Conservation (phyloP, 371 early-diverging fungal genomes). For the Lichtheimia hyalospora region DNA sequence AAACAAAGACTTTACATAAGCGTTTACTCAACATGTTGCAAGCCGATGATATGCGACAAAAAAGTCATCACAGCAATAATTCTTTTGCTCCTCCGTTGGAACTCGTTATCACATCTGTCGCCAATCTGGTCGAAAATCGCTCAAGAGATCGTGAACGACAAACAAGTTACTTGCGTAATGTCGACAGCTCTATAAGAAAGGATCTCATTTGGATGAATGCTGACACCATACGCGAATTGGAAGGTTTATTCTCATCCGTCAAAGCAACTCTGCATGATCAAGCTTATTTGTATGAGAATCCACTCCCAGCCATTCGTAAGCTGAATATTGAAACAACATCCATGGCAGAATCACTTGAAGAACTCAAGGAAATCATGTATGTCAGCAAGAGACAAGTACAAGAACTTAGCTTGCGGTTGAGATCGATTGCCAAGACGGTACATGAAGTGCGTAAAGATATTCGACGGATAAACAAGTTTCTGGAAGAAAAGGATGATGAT, state of each 20-base stretch:
- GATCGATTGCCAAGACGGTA: conserved; percentile 53
- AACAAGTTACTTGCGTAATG: conserved; percentile 32
- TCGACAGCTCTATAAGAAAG: conserved; percentile 40
- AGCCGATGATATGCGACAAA: conserved; percentile 29
- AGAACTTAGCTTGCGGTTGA: conserved; percentile 42
- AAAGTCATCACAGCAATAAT: conserved; percentile 2
- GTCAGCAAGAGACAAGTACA: conserved; percentile 51
- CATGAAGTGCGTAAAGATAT: conserved; percentile 55
- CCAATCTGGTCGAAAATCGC: conserved; percentile 39
- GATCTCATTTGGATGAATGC: conserved; percentile 37
- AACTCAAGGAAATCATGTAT: conserved; percentile 54
- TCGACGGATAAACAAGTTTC: conserved; percentile 44
- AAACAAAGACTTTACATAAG: conserved; percentile 52
- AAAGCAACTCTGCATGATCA: conserved; percentile 38
- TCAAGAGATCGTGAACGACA: conserved; percentile 52
- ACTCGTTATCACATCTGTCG: conserved; percentile 44
- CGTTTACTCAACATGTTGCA: conserved; percentile 42
- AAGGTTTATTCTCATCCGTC: conserved; percentile 28
- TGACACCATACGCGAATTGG: conserved; percentile 39
- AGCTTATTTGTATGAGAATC: conserved; percentile 39
- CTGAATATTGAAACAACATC: conserved; percentile 42
- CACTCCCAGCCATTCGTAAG: conserved; percentile 36
- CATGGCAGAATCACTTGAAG: conserved; percentile 48
- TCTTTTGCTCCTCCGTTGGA: conserved; percentile 46
- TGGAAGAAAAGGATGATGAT: conserved; percentile 53